phyloP scores from a whole-genome alignment of 345 rosid species.

The Gossypium thurberi region DNA sequence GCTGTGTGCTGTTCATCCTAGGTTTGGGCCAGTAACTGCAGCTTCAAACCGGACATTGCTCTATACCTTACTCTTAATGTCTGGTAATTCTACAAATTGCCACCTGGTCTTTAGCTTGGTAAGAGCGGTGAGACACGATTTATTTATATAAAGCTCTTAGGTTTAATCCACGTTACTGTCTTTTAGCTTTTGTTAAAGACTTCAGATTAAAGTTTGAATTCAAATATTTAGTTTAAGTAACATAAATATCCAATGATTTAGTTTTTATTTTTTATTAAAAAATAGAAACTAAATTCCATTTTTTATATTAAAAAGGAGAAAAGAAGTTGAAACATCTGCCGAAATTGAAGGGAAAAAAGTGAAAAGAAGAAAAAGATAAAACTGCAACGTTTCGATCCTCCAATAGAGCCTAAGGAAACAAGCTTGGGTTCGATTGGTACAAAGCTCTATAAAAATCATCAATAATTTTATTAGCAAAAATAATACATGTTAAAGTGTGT shows the following conservation, averaged over 20 bases:
- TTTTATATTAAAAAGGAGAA: too few species aligned
- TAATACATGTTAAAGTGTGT: too few species aligned
- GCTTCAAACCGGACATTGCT: neutral
- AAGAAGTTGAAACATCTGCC: neutral
- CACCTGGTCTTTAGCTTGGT: neutral
- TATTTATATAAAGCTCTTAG: neutral
- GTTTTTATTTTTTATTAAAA: too few species aligned
- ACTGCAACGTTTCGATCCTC: neutral
- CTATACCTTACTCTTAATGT: too few species aligned
- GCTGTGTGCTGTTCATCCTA: too few species aligned
- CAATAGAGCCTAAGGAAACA: neutral
- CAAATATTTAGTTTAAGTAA: too few species aligned
- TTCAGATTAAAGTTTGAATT: too few species aligned
- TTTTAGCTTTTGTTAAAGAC: too few species aligned
- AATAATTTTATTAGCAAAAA: too few species aligned
- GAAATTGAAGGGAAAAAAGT: neutral
- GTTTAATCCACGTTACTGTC: too few species aligned
- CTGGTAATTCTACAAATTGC: neutral
- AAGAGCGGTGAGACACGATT: neutral
- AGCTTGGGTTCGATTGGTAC: slow-evolving; percentile 5
- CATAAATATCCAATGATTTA: too few species aligned
- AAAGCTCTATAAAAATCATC: neutral
- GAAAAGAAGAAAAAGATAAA: neutral
- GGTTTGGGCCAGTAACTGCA: neutral
- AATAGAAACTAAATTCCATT: too few species aligned